phyloP scores from a whole-genome alignment of 257 asterid genomes.

The Solanum infundibuliforme region DNA sequence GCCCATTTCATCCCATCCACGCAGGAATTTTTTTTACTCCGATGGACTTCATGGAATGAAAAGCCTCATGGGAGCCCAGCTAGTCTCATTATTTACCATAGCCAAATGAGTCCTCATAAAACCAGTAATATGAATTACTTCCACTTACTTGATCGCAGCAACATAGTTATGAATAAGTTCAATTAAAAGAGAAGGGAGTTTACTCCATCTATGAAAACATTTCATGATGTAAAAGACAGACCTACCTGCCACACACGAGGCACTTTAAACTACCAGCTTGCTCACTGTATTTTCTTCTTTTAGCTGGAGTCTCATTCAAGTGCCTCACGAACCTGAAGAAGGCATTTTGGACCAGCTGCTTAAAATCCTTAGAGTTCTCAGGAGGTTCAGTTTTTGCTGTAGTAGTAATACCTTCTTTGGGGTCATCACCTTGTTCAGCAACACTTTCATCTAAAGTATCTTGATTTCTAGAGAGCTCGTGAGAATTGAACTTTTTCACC shows the following conservation, averaged over 20 bases:
- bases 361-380: conserved; percentile 60
- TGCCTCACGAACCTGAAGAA: conserved; percentile 60
- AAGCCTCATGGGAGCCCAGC: neutral
- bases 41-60: neutral
- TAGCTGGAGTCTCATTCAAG: conserved; percentile 38
- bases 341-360: conserved; percentile 47
- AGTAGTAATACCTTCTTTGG: conserved; percentile 16
- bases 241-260: conserved; percentile 74
- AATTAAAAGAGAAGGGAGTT: conserved; percentile 8
- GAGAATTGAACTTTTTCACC: conserved; percentile 28
- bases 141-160: conserved; percentile 7
- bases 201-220: conserved; percentile 27
- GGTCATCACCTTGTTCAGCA: conserved; percentile 25
- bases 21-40: neutral
- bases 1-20: neutral
- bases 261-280: conserved; percentile 60
- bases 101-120: conserved; percentile 1
- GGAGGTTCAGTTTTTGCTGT: conserved; percentile 39
- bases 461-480: conserved; percentile 4
- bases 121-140: conserved; percentile 11
- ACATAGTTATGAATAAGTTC: conserved; percentile 8
- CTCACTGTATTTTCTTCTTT: conserved; percentile 37
- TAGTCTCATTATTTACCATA: neutral
- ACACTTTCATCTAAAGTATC: conserved; percentile 18
- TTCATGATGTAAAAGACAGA: conserved; percentile 43